A percentile compares a stretch with the other conserved stretches of the same genome.
Evolutionary conservation across 2,329 filamentous ascomycete genomes (phyloP).

Genomic region (Triangularia setosa): DNA sequence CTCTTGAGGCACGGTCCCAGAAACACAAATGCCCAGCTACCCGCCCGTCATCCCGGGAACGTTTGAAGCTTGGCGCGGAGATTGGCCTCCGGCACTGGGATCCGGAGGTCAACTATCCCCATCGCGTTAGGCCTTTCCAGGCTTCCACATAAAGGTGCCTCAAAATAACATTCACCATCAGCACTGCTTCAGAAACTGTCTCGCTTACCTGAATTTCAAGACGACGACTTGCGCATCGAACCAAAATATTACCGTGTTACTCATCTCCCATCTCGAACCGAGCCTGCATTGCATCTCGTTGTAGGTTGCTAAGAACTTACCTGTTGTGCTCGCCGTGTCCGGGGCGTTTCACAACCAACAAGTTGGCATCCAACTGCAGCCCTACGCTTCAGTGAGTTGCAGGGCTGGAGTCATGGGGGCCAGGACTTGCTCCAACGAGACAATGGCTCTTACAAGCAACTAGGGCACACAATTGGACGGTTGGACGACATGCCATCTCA

Average conservation of each 20-base stretch:
- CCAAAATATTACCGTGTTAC: background rate
- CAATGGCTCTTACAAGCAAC: background rate
- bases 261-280: background rate
- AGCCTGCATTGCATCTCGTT: background rate
- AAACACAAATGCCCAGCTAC: background rate
- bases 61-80: constrained; percentile 2
- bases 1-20: constrained; percentile 2
- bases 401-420: too few relatives aligned
- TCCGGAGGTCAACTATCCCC: background rate
- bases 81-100: background rate
- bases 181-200: background rate
- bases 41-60: background rate
- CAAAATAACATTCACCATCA: constrained; percentile 3
- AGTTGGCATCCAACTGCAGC: background rate
- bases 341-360: background rate
- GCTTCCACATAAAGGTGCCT: constrained; percentile 2
- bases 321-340: background rate
- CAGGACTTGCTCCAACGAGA: background rate
- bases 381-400: background rate
- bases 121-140: constrained; percentile 7
- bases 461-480: background rate
- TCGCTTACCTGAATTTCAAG: background rate
- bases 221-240: background rate
- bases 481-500: background rate
- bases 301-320: background rate